Evolutionary conservation across 345 rosid genomes (phyloP).

Genomic region (Populus nigra): DNA sequence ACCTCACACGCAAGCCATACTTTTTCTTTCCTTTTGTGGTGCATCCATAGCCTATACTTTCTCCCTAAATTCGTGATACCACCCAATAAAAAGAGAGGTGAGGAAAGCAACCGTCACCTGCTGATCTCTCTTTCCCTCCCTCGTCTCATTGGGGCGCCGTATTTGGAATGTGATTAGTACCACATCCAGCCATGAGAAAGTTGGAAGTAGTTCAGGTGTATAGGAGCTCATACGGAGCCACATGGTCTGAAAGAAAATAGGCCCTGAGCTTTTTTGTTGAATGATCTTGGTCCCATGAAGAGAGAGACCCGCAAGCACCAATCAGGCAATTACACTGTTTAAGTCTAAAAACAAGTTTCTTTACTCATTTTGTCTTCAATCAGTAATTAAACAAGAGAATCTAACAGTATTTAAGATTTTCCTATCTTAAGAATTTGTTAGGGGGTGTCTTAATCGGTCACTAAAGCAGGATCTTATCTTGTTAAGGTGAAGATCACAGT

Average conservation of each 20-base stretch:
- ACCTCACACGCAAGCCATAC: slow-evolving; percentile 34
- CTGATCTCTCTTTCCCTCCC: background rate
- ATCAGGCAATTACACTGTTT: background rate
- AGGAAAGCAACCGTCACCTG: slow-evolving; percentile 20
- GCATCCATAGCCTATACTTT: slow-evolving; percentile 14
- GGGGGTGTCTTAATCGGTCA: background rate
- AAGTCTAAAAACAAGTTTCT: slow-evolving; percentile 7
- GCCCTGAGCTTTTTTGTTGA: background rate
- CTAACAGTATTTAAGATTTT: slow-evolving; percentile 10
- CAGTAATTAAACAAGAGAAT: too few species aligned
- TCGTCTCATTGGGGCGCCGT: background rate
- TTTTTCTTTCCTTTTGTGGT: slow-evolving; percentile 15
- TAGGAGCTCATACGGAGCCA: background rate
- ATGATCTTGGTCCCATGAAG: slow-evolving; percentile 7
- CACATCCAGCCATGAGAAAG: background rate
- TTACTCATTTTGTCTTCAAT: background rate
- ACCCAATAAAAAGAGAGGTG: slow-evolving; percentile 6
- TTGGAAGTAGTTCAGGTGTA: background rate
- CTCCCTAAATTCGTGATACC: slow-evolving; percentile 6
- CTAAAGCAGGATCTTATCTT: slow-evolving; percentile 9
- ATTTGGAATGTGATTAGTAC: background rate
- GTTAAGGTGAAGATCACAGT: slow-evolving; percentile 14
- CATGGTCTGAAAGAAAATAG: background rate
- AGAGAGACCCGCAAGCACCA: background rate
- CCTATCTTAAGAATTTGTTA: background rate